Evolutionary conservation across 768 basidiomycete species (phyloP).

Genomic region (Calocybe indica): DNA sequence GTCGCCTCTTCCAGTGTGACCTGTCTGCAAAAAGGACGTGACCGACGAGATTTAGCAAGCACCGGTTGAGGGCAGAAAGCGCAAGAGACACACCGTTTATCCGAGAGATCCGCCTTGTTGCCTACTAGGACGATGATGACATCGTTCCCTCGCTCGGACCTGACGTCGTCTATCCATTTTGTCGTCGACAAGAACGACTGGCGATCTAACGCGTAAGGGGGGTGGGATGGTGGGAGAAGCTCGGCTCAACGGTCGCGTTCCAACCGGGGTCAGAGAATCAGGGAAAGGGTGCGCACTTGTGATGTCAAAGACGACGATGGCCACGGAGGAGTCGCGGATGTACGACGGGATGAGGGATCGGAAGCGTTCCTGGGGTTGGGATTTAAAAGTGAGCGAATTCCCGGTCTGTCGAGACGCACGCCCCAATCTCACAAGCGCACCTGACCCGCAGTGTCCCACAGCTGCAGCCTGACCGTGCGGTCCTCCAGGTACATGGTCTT

Average conservation of each 20-base stretch:
- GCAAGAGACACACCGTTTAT: conserved; percentile 74
- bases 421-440: conserved; percentile 24
- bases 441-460: conserved; percentile 99
- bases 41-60: conserved; percentile 3
- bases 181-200: conserved; percentile 97
- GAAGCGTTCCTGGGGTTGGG: conserved; percentile 75
- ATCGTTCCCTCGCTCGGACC: conserved; percentile 94
- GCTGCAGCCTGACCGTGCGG: conserved; percentile 91
- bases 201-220: conserved; percentile 52
- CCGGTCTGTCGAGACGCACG: too few species aligned
- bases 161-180: conserved; percentile 99
- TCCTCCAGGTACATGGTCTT: conserved; percentile 99
- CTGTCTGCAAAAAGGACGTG: conserved; percentile 52
- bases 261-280: conserved; percentile 1
- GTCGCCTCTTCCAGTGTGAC: conserved; percentile 99
- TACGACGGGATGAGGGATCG: conserved; percentile 97
- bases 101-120: conserved; percentile 98
- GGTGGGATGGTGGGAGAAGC: too few species aligned
- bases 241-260: background rate
- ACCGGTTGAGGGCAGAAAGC: conserved; percentile 3
- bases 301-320: conserved; percentile 98
- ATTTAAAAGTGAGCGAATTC: too few species aligned
- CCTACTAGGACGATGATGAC: conserved; percentile 98
- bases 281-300: conserved; percentile 62
- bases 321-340: conserved; percentile 97